Evolutionary conservation across 768 basidiomycete species (phyloP).

Genomic region (Gloeophyllum trabeum): DNA sequence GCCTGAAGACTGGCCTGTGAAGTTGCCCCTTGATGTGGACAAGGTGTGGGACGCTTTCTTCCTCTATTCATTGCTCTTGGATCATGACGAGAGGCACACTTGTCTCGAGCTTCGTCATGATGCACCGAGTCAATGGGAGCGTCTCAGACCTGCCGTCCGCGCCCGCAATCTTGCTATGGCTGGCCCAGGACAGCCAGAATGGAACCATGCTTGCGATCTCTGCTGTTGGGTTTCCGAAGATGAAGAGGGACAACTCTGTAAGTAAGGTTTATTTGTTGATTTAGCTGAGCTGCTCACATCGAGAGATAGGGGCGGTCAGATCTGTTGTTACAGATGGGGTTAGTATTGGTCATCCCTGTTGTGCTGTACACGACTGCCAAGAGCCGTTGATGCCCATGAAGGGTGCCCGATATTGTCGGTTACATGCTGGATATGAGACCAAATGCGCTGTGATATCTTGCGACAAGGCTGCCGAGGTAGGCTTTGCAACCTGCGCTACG

Average conservation of each 20-base stretch:
- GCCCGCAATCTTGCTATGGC: background rate
- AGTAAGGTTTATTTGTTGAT: too few species aligned
- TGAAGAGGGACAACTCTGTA: too few species aligned
- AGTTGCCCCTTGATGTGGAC: background rate
- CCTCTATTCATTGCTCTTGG: background rate
- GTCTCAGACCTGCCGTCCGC: background rate
- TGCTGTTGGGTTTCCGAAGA: too few species aligned
- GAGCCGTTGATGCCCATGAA: slow-evolving; percentile 6
- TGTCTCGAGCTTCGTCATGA: background rate
- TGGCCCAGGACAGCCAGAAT: background rate
- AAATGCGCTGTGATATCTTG: slow-evolving; percentile 11
- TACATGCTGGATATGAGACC: slow-evolving; percentile 6
- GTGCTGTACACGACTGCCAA: slow-evolving; percentile 18
- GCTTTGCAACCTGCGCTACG: slow-evolving; percentile 11
- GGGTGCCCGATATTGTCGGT: slow-evolving; percentile 9
- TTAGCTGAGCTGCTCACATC: too few species aligned
- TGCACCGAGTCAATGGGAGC: background rate
- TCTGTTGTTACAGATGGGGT: slow-evolving; percentile 20
- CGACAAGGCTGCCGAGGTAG: background rate
- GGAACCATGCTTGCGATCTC: background rate
- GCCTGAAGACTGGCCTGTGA: background rate
- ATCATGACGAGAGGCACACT: background rate
- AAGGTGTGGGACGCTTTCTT: background rate
- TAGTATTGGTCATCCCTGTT: slow-evolving; percentile 20
- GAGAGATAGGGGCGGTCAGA: slow-evolving; percentile 4